phyloP scores from a whole-genome alignment of 2,329 filamentous ascomycete species.

The Fusarium sambucinum region DNA sequence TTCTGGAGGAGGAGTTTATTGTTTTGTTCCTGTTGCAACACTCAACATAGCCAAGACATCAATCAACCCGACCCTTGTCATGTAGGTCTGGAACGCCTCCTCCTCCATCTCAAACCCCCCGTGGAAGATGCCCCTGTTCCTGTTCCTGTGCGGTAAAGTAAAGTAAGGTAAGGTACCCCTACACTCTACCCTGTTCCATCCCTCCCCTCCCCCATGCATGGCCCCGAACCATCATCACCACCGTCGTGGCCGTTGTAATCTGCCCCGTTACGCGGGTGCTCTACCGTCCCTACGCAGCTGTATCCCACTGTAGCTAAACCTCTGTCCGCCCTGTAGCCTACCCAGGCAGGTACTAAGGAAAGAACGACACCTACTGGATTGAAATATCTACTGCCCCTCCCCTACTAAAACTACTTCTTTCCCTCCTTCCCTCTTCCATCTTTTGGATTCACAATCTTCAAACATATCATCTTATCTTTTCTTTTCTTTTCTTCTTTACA shows the following conservation, averaged over 20 bases:
- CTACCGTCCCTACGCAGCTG: conserved; percentile 21
- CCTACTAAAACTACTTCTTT: conserved; percentile 45
- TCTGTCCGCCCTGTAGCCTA: not conserved
- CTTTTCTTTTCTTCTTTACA: conserved; percentile 42
- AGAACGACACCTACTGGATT: not conserved
- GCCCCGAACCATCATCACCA: conserved; percentile 48
- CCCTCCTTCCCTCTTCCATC: conserved; percentile 34
- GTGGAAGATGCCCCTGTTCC: not conserved
- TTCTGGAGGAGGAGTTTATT: conserved; percentile 14
- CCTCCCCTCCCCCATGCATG: conserved; percentile 27
- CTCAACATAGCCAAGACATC: conserved; percentile 31
- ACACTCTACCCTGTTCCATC: conserved; percentile 7
- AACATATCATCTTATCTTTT: conserved; percentile 31
- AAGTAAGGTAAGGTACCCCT: conserved; percentile 7
- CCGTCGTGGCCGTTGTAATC: conserved; percentile 49
- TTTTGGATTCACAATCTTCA: conserved; percentile 42
- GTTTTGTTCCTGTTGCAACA: conserved; percentile 40
- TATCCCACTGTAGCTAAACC: conserved; percentile 17
- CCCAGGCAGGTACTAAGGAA: not conserved
- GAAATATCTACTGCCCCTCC: conserved; percentile 47
- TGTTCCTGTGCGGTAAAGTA: conserved; percentile 7
- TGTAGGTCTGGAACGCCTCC: conserved; percentile 37
- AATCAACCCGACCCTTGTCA: conserved; percentile 12
- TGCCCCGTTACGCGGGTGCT: conserved; percentile 36
- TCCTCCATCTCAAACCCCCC: conserved; percentile 7